phyloP scores from a whole-genome alignment of 2,329 filamentous ascomycete genomes.

The Clarireedia hainanense region DNA sequence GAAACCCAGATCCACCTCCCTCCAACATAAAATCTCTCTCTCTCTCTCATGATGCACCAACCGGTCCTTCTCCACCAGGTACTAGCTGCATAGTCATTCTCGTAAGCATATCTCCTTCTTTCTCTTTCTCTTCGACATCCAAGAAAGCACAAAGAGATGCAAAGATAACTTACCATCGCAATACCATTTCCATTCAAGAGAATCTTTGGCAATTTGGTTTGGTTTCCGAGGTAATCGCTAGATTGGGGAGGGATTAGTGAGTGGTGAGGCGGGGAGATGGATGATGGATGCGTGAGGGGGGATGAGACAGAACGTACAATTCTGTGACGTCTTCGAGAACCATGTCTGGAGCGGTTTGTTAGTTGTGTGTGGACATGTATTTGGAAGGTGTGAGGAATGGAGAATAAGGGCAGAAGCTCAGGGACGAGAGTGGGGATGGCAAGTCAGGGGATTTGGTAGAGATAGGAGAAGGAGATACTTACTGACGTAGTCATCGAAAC shows the following conservation, averaged over 20 bases:
- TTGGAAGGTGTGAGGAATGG: no score
- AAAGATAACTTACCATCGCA: slow-evolving; percentile 70
- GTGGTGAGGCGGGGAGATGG: no score
- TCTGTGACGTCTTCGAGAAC: slow-evolving; percentile 95
- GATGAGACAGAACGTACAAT: slow-evolving; percentile 53
- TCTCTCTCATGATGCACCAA: slow-evolving; percentile 15
- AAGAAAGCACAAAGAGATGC: not conserved
- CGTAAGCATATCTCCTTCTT: slow-evolving; percentile 6
- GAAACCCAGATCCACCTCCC: no score
- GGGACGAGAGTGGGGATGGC: no score
- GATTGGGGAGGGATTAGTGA: slow-evolving; percentile 31
- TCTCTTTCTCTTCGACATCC: not conserved
- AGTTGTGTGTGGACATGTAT: slow-evolving; percentile 3
- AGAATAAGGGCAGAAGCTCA: no score
- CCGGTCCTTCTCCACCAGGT: slow-evolving; percentile 67
- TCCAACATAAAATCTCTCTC: no score
- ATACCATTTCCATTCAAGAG: slow-evolving; percentile 97
- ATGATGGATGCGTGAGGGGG: not conserved
- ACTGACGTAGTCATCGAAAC: slow-evolving; percentile 99
- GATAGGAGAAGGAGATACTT: slow-evolving; percentile 41
- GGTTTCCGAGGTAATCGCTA: slow-evolving; percentile 84
- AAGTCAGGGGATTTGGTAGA: not conserved
- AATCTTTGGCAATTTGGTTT: slow-evolving; percentile 88
- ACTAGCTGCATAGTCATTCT: slow-evolving; percentile 49
- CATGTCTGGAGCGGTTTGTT: slow-evolving; percentile 62